Evolutionary conservation across 202 grass and related monocot genomes (phyloP), one percentile per base, ranked within the genome.

Genomic region (Panicum virgatum): DNA sequence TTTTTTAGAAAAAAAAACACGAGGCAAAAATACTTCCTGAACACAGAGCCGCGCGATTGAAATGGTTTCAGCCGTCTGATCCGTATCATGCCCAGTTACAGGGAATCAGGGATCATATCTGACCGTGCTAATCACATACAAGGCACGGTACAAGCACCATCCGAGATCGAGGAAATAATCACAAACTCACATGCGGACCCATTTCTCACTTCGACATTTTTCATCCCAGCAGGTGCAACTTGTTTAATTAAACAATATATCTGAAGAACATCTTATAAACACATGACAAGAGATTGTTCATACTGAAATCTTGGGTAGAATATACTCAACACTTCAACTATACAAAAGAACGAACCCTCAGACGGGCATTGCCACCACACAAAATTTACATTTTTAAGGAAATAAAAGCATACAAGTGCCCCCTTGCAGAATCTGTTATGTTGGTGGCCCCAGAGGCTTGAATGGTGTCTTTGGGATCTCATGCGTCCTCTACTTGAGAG

Each of bases 401-500:
- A 72, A 84, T 48, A 84, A n/a, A n/a, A n/a, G n/a, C 20, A 77
- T 47, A 70, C 51, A 83, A 60, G n/a, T 62, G 52, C 44, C 13
- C 42, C 37, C 48, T 62, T 52, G 39, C 81, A 80, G 52, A 42
- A 80, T 68, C 9, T 79, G 9, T 23, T 58, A 5, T 80, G 20
- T 4, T 61, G 48, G 62, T 20, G n/a, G 56, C 20, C 46, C 64
- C 15, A 54, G 30, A 65, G 14, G 66, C 23, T 61, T 87, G 40
- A 51, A 13, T 15, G 11, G 32, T 43, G 30, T 20, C 56, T 37
- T 43, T 20, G n/a, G n/a, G 18, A 68, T 48, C 46, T 91, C 77
- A 91, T 2, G 81, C 78, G 23, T 91, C 89, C 63, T 91, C 84
- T 19, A 91, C 89, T 68, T 88, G 89, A 29, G 85, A 91, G 72